Base-by-base conservation (phyloP, 108 stramenopile species). In the Stephanodiscus minutulus region DNA sequence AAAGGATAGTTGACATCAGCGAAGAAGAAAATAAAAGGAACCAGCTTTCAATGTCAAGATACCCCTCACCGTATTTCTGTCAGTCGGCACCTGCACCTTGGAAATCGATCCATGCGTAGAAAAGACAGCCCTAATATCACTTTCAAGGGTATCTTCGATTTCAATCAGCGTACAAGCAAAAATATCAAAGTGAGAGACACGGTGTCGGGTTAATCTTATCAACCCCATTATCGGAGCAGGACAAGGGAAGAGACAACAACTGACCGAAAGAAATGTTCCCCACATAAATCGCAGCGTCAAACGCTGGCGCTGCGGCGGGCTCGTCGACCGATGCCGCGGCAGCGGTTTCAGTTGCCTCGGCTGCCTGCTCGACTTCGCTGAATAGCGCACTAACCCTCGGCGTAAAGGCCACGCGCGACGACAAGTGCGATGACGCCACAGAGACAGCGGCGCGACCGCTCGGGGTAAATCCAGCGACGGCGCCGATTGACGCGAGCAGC, bases 61-160 rank as follows among this genome's bases (percentile, higher is more conserved):
- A 12, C 4, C 10, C 41, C 59, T 41, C 37, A 60, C 59, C 36
- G 95, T 90, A 17, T 79, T 81, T 47, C 91, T 93, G 66, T 96
- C 88, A 20, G 68, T 81, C n/a, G 95, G 93, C 49, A 97, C 62
- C 58, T 90, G 91, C 64, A 93, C 82, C 61, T 92, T 92, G 12
- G 81, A 86, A 39, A 97, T 85, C n/a, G 85, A 80, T 66, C 95
- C 95, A 56, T 89, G 91, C 50, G 88, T 72, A 13, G 74, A 62
- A 64, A 96, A 96, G 25, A 79, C 86, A 36, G 76, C 67, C 47
- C 87, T 83, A 57, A 96, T 78, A 9, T 85, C 76, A 47, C 76
- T 59, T 54, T 96, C 92, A 63, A 83, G 85, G 21, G 89, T 87
- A 20, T 83, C 81, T 80, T 33, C 7, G 43, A 41, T 37, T 43